Conservation (phyloP, 768 basidiomycete species). For the Termitomyces sp. region DNA sequence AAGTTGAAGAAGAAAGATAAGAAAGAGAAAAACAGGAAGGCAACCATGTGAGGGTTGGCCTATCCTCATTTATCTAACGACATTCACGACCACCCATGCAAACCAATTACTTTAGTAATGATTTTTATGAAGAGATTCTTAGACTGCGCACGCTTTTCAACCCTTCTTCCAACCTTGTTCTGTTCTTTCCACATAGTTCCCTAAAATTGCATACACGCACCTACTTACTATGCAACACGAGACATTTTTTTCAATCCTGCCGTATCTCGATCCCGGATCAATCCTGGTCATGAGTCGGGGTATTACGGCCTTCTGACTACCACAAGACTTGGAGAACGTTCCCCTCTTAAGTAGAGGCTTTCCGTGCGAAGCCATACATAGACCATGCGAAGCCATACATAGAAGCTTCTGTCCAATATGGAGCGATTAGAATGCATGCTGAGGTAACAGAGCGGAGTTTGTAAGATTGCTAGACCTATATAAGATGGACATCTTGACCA, state of each 20-base stretch:
- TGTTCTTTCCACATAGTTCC: slow-evolving; percentile 1
- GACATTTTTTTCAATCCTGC: not conserved
- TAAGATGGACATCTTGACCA: slow-evolving; percentile 23
- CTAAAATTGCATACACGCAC: not conserved
- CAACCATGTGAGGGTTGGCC: slow-evolving; percentile 19
- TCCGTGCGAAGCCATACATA: not conserved
- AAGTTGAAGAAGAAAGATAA: slow-evolving; percentile 44
- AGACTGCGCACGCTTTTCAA: slow-evolving; percentile 2
- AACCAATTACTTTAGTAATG: slow-evolving; percentile 14
- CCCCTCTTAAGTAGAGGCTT: not conserved
- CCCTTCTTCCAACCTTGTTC: not conserved
- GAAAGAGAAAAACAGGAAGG: slow-evolving; percentile 53
- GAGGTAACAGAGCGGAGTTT: slow-evolving; percentile 39
- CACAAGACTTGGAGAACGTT: slow-evolving; percentile 7
- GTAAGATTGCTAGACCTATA: slow-evolving; percentile 39
- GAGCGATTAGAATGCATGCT: slow-evolving; percentile 5
- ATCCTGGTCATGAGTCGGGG: slow-evolving; percentile 4
- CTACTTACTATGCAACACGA: not conserved
- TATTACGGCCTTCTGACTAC: not conserved
- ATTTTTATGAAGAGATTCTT: slow-evolving; percentile 1
- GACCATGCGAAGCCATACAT: slow-evolving; percentile 2
- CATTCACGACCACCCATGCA: slow-evolving; percentile 14
- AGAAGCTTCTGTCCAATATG: slow-evolving; percentile 9
- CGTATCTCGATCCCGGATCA: not conserved
- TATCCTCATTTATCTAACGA: slow-evolving; percentile 19